Base-by-base conservation (phyloP, 2,329 filamentous ascomycete species). In the Coniochaeta ligniaria region DNA sequence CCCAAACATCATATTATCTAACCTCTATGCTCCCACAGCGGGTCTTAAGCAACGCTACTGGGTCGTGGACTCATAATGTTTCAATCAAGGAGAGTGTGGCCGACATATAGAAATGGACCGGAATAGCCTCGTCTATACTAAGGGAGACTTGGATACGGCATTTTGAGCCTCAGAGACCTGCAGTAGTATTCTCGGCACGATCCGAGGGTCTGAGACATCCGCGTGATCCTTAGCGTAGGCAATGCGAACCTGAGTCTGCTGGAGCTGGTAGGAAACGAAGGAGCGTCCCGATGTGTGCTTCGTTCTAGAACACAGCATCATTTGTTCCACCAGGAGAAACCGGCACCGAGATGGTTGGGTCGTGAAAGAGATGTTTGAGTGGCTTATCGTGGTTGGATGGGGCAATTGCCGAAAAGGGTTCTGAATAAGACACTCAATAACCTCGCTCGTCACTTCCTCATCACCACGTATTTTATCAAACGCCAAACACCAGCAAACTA, bases 401-500 rank as follows among this genome's bases (percentile, higher is more conserved):
- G 56, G 35, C 22, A 22, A 14, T 63, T 65, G 35, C 65, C 66
- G 35, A 63, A 66, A 62, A 35, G 50, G 62, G 66, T 59, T 62
- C 20, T 68, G 64, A 69, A 68, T 67, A 68, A 63, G 63, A 62
- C 59, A 3, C 36, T 58, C 35, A 58, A 58, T 58, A 58, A 24
- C 36, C 22, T 26, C 22, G n/a, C 35, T 20, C 26, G 26, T 58
- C 36, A 38, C 31, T 20, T 36, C 54, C 31, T 8, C 54, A 38
- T 28, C 33, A 57, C 26, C 33, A 45, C 22, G 6, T 22, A 58
- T 17, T 43, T 24, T 22, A 7, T 14, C 54, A 22, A 12, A 22
- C n/a, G 31, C 54, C 54, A 57, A 57, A 38, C 54, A 57, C n/a
- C 20, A 35, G 6, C 22, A 17, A 31, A 28, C 5, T 52, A 16